Evolutionary conservation across 495 filamentous ascomycete genomes (phyloP).

Genomic region (Hyaloscypha variabilis): DNA sequence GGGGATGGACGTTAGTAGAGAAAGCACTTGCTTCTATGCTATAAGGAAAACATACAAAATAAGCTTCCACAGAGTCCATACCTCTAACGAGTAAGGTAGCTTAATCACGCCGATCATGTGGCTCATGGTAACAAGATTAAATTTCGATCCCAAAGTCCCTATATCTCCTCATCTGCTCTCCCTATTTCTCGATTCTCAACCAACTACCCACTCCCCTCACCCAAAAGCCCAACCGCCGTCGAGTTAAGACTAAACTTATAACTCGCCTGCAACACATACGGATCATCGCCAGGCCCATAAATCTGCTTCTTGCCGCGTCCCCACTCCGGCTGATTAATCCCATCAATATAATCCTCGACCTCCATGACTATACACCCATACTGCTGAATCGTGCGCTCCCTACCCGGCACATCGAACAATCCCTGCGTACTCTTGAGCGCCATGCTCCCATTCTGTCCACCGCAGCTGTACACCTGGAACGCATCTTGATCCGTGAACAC

Average conservation of each 20-base stretch:
- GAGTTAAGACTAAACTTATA: conserved; percentile 54
- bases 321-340: conserved; percentile 81
- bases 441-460: conserved; percentile 68
- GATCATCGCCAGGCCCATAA: conserved; percentile 62
- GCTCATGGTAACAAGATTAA: too few relatives aligned
- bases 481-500: conserved; percentile 75
- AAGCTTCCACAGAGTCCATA: too few relatives aligned
- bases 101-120: too few relatives aligned
- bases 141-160: too few relatives aligned
- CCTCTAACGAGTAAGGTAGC: too few relatives aligned
- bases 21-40: too few relatives aligned
- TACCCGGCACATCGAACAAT: conserved; percentile 36
- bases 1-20: too few relatives aligned
- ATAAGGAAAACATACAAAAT: too few relatives aligned
- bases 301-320: conserved; percentile 63
- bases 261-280: conserved; percentile 66
- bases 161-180: not conserved
- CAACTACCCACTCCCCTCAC: conserved; percentile 23
- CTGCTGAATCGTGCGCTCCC: conserved; percentile 56
- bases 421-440: conserved; percentile 69
- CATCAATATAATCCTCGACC: conserved; percentile 77
- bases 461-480: conserved; percentile 79
- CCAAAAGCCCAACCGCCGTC: conserved; percentile 21
- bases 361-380: conserved; percentile 76
- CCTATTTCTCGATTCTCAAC: not conserved